Conservation (phyloP, 345 rosid species). For the Cardamine chenopodiifolia region DNA sequence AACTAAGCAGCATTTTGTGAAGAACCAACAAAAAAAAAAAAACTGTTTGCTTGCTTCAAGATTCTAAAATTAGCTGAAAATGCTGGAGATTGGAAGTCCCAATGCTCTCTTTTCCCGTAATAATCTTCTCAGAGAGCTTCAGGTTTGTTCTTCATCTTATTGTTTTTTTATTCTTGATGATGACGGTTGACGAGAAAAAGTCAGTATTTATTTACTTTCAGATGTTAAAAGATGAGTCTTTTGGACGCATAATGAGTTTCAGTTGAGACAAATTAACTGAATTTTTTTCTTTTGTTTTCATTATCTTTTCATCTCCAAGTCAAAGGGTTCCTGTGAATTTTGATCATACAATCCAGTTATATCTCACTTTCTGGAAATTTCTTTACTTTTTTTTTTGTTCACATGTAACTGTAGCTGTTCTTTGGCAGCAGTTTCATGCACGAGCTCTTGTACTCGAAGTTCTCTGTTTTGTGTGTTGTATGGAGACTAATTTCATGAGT, state of each 20-base stretch:
- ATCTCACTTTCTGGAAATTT: neutral
- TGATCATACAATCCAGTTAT: slow-evolving; percentile 12
- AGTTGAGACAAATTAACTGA: slow-evolving; percentile 40
- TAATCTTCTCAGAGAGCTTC: slow-evolving; percentile 85
- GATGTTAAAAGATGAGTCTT: slow-evolving; percentile 45
- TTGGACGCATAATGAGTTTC: slow-evolving; percentile 46
- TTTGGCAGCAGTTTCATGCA: slow-evolving; percentile 14
- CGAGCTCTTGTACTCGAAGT: neutral
- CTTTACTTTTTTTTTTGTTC: slow-evolving; percentile 1
- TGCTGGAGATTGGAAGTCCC: slow-evolving; percentile 78
- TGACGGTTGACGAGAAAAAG: slow-evolving; percentile 36
- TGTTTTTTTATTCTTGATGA: slow-evolving; percentile 40
- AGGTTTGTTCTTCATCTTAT: slow-evolving; percentile 56
- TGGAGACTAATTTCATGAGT: slow-evolving; percentile 15
- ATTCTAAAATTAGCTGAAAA: slow-evolving; percentile 39
- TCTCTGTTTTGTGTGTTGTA: neutral
- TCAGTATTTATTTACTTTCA: slow-evolving; percentile 18
- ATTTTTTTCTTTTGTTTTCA: slow-evolving; percentile 32
- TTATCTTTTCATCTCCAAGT: slow-evolving; percentile 25
- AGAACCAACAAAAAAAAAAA: slow-evolving; percentile 1
- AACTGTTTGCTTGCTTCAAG: slow-evolving; percentile 30
- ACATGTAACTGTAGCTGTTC: slow-evolving; percentile 15
- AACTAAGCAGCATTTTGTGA: slow-evolving; percentile 25
- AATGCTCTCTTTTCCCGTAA: slow-evolving; percentile 53
- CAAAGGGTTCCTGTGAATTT: slow-evolving; percentile 38